A percentile compares a stretch with the other conserved stretches of the same genome.
phyloP scores from a whole-genome alignment of 306 rosid genomes.

The Dalbergia oliveri region DNA sequence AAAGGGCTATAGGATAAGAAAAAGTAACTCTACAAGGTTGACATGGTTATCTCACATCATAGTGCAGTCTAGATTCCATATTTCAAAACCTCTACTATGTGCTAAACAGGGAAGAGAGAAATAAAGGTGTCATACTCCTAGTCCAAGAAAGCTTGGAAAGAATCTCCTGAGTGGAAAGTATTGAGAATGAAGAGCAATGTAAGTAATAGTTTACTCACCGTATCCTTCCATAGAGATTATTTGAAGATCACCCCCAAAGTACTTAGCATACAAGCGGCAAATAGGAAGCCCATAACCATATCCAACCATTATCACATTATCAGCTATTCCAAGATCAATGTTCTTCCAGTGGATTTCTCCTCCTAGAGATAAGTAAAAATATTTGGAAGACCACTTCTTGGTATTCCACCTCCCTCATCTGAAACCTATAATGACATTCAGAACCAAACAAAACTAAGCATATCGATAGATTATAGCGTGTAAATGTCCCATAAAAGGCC shows the following conservation, averaged over 20 bases:
- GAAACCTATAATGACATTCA: constrained; percentile 63
- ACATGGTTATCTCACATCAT: neutral
- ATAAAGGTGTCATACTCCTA: neutral
- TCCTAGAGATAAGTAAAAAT: constrained; percentile 80
- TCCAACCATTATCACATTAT: constrained; percentile 77
- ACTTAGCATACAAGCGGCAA: constrained; percentile 78
- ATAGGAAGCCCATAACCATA: constrained; percentile 85
- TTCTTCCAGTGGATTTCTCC: constrained; percentile 68
- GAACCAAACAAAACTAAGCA: too few species aligned
- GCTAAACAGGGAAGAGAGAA: neutral
- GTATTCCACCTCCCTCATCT: constrained; percentile 83
- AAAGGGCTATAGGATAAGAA: neutral
- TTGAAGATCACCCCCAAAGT: constrained; percentile 87
- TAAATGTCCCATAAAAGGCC: too few species aligned
- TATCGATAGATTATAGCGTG: too few species aligned
- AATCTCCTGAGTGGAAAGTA: constrained; percentile 3
- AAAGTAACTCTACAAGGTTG: neutral
- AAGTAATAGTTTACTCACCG: constrained; percentile 55
- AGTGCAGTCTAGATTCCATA: neutral
- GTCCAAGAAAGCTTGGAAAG: neutral
- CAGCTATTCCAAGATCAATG: constrained; percentile 56
- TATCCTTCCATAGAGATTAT: constrained; percentile 90
- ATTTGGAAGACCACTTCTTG: constrained; percentile 72
- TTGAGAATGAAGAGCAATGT: neutral
- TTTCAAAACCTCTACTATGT: neutral